Evolutionary conservation across 2,329 filamentous ascomycete genomes (phyloP).

Genomic region (Pseudopyrenochaeta lycopersici): DNA sequence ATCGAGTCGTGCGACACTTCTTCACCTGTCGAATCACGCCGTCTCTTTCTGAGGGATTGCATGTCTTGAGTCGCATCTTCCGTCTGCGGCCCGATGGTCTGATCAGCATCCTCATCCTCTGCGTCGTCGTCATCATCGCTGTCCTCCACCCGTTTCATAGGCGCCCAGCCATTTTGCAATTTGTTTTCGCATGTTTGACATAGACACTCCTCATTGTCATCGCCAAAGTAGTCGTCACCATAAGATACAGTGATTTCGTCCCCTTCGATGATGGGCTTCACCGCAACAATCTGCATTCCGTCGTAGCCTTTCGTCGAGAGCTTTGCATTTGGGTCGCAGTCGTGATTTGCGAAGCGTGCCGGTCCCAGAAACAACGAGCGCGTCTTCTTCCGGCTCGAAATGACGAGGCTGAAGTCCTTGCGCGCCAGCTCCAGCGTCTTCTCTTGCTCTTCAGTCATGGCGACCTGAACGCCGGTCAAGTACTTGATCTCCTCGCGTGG

Average conservation of each 20-base stretch:
- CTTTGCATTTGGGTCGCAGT: conserved; percentile 90
- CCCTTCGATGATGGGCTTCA: conserved; percentile 80
- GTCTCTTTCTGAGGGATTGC: conserved; percentile 35
- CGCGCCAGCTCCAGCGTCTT: conserved; percentile 78
- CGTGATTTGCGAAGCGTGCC: conserved; percentile 95
- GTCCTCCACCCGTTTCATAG: conserved; percentile 47
- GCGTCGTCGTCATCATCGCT: conserved; percentile 42
- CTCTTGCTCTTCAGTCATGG: conserved; percentile 92
- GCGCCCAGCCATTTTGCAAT: conserved; percentile 83
- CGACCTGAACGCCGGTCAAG: conserved; percentile 87
- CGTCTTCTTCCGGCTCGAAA: conserved; percentile 89
- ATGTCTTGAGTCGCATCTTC: conserved; percentile 5
- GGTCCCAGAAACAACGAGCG: conserved; percentile 94
- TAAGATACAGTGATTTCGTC: conserved; percentile 98
- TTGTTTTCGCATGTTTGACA: conserved; percentile 85
- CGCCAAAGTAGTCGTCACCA: conserved; percentile 94
- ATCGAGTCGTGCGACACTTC: conserved; percentile 20
- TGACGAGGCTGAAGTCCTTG: conserved; percentile 96
- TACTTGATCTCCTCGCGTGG: conserved; percentile 90
- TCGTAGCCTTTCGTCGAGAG: conserved; percentile 84
- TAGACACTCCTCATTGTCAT: conserved; percentile 92
- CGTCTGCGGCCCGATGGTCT: conserved; percentile 14
- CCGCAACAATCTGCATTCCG: conserved; percentile 90
- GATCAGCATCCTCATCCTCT: conserved; percentile 21
- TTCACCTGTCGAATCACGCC: conserved; percentile 29